These are phyloP conservation scores for Cyclanthera cordifolia DNA, from an alignment of 306 rosid species.

Conservation along the genomic window DNA sequence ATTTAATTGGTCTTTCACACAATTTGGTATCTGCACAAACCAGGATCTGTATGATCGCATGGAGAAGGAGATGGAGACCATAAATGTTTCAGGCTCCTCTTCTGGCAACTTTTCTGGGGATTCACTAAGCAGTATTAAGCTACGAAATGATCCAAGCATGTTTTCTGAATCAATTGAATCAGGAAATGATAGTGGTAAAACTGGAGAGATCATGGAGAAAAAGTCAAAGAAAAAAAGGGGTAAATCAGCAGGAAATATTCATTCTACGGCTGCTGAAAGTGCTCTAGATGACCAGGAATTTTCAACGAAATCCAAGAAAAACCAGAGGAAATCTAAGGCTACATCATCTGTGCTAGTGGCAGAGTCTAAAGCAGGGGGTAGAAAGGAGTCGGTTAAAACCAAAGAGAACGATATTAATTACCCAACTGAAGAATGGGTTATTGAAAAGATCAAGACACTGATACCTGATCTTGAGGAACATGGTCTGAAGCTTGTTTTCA, in stretches of 20 bases:
- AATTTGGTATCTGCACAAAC: slow-evolving; percentile 17
- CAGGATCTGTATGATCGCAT: slow-evolving; percentile 60
- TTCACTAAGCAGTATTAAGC: slow-evolving; percentile 33
- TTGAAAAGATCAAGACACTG: slow-evolving; percentile 53
- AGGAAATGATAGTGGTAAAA: slow-evolving; percentile 38
- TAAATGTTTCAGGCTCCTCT: slow-evolving; percentile 39
- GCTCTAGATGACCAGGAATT: slow-evolving; percentile 56
- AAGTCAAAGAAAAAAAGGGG: slow-evolving; percentile 78
- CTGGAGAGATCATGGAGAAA: slow-evolving; percentile 44
- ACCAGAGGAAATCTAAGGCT: slow-evolving; percentile 73
- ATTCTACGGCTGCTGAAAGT: slow-evolving; percentile 41
- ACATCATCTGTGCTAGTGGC: slow-evolving; percentile 37
- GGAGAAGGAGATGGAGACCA: slow-evolving; percentile 75
- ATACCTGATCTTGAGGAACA: slow-evolving; percentile 83
- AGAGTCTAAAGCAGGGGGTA: slow-evolving; percentile 54
- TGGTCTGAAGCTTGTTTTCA: slow-evolving; percentile 40
- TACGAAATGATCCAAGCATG: slow-evolving; percentile 42
- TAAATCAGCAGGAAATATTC: slow-evolving; percentile 37
- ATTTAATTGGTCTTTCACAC: not conserved
- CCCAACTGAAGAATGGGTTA: slow-evolving; percentile 92
- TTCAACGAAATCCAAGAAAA: slow-evolving; percentile 67
- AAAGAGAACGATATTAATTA: slow-evolving; percentile 49
- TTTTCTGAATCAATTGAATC: slow-evolving; percentile 41
- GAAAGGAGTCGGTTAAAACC: slow-evolving; percentile 48
- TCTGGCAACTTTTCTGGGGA: slow-evolving; percentile 29